Evolutionary conservation across 2,329 filamentous ascomycete species (phyloP), one percentile per base, ranked within the genome.

Genomic region (Sclerotinia borealis): DNA sequence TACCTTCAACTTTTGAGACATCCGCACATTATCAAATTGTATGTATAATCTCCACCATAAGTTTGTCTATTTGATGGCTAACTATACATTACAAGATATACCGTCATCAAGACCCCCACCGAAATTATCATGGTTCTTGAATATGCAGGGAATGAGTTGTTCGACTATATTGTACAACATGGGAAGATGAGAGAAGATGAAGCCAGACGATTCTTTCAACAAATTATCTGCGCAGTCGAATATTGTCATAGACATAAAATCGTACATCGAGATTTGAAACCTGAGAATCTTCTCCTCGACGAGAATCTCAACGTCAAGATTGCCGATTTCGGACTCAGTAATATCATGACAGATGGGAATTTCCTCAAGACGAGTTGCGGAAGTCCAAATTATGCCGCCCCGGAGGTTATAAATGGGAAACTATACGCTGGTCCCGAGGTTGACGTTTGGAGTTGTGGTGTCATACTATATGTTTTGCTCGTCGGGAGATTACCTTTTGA

Each of bases 121-220:
- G 95, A 99, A 76, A 99, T 99, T 75, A 95, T 98, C 77, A 99
- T 99, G 95, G 95, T 99, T 55, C 85, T 99, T 70, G 95, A 99
- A 77, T 99, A 96, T 77, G 95, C 95, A 48, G 95, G 95, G 66
- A 91, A 91, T 66, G 95, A 99, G 77, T 83, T 99, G 65, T 99
- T 99, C 78, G 93, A 99, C 77, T 98, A 98, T 78, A 95, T 99
- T 67, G 95, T 99, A 64, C 89, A 93, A 74, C 88, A 97, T 74
- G 95, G 95, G 62, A 88, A 91, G 74, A 92, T 98, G 83, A 87
- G 89, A 70, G 95, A 99, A 77, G 84, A 88, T 65, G 91, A 96
- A 75, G 95, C 95, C n/a, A 88, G 95, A 63, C 92, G 93, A 70
- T 97, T 99, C 81, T 99, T 99, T 77, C 95, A 99, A 77, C 95